Conservation (phyloP, 495 filamentous ascomycete genomes). For the Daldinia vernicosa region DNA sequence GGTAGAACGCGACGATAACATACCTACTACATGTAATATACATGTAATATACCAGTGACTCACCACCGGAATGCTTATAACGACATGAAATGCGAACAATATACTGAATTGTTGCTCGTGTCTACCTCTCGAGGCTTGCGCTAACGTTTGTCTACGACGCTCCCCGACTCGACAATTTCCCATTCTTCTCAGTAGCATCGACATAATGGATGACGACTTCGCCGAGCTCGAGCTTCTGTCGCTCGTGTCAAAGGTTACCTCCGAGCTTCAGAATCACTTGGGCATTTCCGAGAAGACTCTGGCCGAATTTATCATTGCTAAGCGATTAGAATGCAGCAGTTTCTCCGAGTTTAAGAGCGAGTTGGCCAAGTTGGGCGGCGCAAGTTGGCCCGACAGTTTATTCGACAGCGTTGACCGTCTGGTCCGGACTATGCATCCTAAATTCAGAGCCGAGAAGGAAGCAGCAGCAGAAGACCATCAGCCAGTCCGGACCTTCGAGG, state of each 20-base stretch:
- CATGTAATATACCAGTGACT: neutral
- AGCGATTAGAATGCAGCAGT: slow-evolving; percentile 77
- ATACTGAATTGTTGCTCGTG: slow-evolving; percentile 20
- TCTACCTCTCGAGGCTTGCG: slow-evolving; percentile 21
- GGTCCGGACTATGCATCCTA: slow-evolving; percentile 89
- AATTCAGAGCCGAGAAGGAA: slow-evolving; percentile 65
- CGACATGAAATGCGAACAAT: slow-evolving; percentile 31
- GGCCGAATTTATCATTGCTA: slow-evolving; percentile 93
- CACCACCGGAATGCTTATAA: neutral
- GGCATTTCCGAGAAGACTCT: slow-evolving; percentile 93
- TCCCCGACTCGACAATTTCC: neutral
- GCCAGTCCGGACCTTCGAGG: slow-evolving; percentile 53
- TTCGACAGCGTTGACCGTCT: slow-evolving; percentile 91
- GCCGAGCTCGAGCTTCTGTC: slow-evolving; percentile 90
- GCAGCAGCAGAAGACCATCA: slow-evolving; percentile 55
- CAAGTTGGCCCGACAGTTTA: slow-evolving; percentile 88
- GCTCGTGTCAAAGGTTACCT: slow-evolving; percentile 92
- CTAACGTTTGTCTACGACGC: slow-evolving; percentile 1
- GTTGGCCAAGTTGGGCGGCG: slow-evolving; percentile 75
- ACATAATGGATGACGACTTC: slow-evolving; percentile 81
- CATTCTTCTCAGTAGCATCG: slow-evolving; percentile 2
- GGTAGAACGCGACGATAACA: neutral
- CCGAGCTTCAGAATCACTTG: slow-evolving; percentile 92
- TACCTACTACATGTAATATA: too few species aligned
- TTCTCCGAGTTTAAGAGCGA: slow-evolving; percentile 74